Conservation (phyloP, 2,329 filamentous ascomycete species). For the Fusarium vanettenii region DNA sequence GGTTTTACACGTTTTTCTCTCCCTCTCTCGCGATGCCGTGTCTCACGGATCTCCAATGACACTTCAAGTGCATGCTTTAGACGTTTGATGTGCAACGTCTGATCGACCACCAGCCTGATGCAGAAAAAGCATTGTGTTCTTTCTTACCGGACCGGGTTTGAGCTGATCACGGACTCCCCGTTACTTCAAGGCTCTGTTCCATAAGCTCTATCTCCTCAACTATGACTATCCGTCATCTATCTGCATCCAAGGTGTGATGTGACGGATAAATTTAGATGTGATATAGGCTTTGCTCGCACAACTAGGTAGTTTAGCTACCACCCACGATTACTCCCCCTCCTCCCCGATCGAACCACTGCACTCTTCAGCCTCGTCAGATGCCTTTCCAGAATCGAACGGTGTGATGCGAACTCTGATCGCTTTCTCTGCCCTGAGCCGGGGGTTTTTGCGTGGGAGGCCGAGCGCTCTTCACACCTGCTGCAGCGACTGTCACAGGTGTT, state of each 20-base stretch:
- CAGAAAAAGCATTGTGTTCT: slow-evolving; percentile 32
- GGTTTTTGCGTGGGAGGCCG: slow-evolving; percentile 21
- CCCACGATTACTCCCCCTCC: slow-evolving; percentile 22
- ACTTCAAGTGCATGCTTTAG: slow-evolving; percentile 21
- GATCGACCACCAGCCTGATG: slow-evolving; percentile 36
- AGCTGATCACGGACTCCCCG: slow-evolving; percentile 20
- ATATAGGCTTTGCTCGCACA: slow-evolving; percentile 12
- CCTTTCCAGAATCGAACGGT: slow-evolving; percentile 42
- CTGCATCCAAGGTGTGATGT: slow-evolving; percentile 29
- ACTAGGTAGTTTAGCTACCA: slow-evolving; percentile 6
- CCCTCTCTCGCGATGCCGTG: neutral
- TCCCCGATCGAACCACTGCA: slow-evolving; percentile 38
- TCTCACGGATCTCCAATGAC: slow-evolving; percentile 33
- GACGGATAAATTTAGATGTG: slow-evolving; percentile 37
- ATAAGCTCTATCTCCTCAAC: neutral
- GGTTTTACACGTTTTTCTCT: slow-evolving; percentile 31
- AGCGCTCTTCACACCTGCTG: slow-evolving; percentile 35
- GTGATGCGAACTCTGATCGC: slow-evolving; percentile 29
- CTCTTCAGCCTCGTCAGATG: slow-evolving; percentile 42
- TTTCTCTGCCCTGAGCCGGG: slow-evolving; percentile 18
- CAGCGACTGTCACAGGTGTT: slow-evolving; percentile 39
- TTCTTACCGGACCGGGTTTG: slow-evolving; percentile 40
- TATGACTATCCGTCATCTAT: slow-evolving; percentile 10
- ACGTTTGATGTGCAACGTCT: slow-evolving; percentile 32
- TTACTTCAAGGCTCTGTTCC: neutral